These are phyloP conservation scores for Cyclotella cryptica DNA, from an alignment of 108 stramenopile genomes.

Conservation along the genomic window DNA sequence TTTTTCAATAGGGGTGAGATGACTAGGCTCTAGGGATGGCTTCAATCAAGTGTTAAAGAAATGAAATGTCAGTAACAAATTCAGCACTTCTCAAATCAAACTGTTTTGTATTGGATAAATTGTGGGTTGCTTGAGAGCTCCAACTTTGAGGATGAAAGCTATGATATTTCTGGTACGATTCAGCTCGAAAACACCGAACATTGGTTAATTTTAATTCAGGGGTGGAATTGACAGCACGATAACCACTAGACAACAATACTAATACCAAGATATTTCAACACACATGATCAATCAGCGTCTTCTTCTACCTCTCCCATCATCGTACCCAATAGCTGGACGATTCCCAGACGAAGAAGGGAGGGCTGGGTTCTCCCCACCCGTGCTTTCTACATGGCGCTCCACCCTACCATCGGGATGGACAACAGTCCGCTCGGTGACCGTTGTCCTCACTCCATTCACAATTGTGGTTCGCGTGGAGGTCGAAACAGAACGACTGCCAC, in stretches of 20 bases:
- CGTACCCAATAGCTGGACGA: conserved; percentile 38
- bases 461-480: conserved; percentile 67
- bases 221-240: neutral
- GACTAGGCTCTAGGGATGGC: no score
- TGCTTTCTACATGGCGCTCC: conserved; percentile 66
- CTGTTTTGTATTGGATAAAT: no score
- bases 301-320: conserved; percentile 28
- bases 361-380: conserved; percentile 31
- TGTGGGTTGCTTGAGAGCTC: no score
- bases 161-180: no score
- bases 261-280: neutral
- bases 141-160: no score
- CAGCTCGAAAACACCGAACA: no score
- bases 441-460: conserved; percentile 80
- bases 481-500: conserved; percentile 31
- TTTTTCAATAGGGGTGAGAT: no score
- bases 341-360: conserved; percentile 13
- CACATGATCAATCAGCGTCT: neutral
- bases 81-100: no score
- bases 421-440: conserved; percentile 75
- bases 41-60: no score
- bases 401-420: conserved; percentile 81
- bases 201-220: neutral
- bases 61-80: no score
- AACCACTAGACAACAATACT: neutral